Evolutionary conservation across 495 filamentous ascomycete genomes (phyloP), one percentile per base, ranked within the genome.

Genomic region (Cercophora newfieldiana): DNA sequence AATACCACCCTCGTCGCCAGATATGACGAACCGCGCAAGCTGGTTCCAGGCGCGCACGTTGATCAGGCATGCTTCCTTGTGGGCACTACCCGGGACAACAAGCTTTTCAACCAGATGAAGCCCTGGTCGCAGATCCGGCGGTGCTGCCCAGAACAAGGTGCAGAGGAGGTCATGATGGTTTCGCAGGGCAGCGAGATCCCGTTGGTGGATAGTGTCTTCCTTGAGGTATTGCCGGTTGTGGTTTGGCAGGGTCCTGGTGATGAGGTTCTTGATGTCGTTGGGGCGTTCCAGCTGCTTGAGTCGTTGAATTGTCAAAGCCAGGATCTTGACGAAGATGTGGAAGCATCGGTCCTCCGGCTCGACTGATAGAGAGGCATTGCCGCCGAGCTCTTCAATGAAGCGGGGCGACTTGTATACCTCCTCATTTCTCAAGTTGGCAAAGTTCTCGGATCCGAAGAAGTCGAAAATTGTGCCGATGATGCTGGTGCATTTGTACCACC

Each of bases 161-260:
- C 90, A 92, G 1, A 99, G 85, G 53, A 99, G 84, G 73, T 98
- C 93, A 71, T 97, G 93, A 68, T 99, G 94, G 71, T 98, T 99
- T 65, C 93, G 85, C 37, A 98, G 79, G 0, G 93, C 90, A 24
- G 92, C 88, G n/a, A 98, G 81, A 64, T 97, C 91, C 59, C 87
- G 86, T 68, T 90, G 86, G 37, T 82, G 85, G 21, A 97, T 79
- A 0, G 81, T 78, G 65, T 93, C 84, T 68, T 97, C 93, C 73
- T 94, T 97, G 5, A 90, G 91, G 69, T 95, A 93, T 53, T 88
- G 88, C 21, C 93, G 88, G 53, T 91, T 89, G 72, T 97, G 93
- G 67, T 97, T 97, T 16, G 95, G 95, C 48, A 96, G 83, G 10
- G 94, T 85, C 33, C 94, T 87, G 71, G 89, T 89, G 4, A 92